Evolutionary conservation across 78 protist species (phyloP), one percentile per base, ranked within the genome.

Genomic region (Dictyostelium intermedium): DNA sequence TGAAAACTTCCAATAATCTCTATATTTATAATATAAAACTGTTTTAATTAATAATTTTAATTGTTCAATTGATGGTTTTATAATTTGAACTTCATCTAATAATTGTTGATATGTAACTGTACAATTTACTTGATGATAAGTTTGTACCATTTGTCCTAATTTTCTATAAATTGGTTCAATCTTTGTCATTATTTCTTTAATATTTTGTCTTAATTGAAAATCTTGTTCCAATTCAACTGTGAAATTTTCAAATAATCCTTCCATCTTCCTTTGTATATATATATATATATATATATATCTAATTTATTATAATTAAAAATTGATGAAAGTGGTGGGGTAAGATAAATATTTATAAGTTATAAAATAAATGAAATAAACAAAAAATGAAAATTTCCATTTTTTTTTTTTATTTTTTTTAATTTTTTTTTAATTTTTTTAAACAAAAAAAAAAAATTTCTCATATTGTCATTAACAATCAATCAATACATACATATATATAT

Each of bases 21-120:
- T 53, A 53, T 92, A 86, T 86, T 92, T 92, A 91, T 86, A 86
- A 50, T 81, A 81, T 60, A 63, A 39, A 1, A 74, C 56, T 37
- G 85, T 79, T 10, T 56, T 89, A 34, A 93, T 81, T 3, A 82
- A 27, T 39, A 32, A 23, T 39, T 89, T 82, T 32, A 93, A 70
- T 34, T 85, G 80, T 6, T 43, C 91, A 18, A 85, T 80, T 30
- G n/a, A 20, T 25, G 43, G 10, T 78, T 79, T 74, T 10, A 93
- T 1, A 80, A 76, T 47, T 39, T 34, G 34, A 39, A 85, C 5
- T 35, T 37, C 72, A 0, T 63, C 60, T 23, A 56, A 32, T 35
- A 84, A 20, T 16, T 85, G 92, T 20, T 43, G n/a, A 66, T 32
- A 63, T 5, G 14, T 56, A 0, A 34, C 5, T 3, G 47, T 79